A percentile compares a stretch with the other conserved stretches of the same genome.
Conservation (phyloP, 208 protist genomes). For the Leishmania arabica region DNA sequence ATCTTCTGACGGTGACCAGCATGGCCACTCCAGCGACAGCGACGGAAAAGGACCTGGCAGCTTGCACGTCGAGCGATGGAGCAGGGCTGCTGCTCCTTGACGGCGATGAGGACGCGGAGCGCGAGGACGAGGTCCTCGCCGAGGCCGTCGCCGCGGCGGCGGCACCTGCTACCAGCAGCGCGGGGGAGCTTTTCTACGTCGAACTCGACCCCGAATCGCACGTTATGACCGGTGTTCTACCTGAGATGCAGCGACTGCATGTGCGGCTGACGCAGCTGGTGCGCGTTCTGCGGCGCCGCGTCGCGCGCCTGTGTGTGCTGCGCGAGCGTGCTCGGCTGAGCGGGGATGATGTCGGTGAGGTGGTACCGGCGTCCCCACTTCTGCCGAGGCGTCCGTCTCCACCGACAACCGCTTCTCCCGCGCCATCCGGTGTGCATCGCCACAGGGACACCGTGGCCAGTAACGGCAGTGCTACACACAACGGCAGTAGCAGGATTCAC, state of each 20-base stretch:
- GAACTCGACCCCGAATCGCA: constrained; percentile 31
- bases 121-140: constrained; percentile 1
- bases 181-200: constrained; percentile 31
- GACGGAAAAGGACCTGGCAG: too few relatives aligned
- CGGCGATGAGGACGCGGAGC: background rate
- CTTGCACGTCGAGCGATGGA: background rate
- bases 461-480: background rate
- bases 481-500: background rate
- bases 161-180: constrained; percentile 4
- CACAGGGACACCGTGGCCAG: constrained; percentile 6
- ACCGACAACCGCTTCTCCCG: background rate
- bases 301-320: constrained; percentile 16
- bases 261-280: constrained; percentile 28
- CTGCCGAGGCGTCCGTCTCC: background rate
- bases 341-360: constrained; percentile 23
- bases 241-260: constrained; percentile 35
- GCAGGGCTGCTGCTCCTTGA: background rate
- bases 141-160: constrained; percentile 6
- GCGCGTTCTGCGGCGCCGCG: constrained; percentile 20
- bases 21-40: background rate
- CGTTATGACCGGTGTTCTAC: constrained; percentile 30
- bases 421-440: background rate
- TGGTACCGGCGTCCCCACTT: constrained; percentile 2
- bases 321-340: constrained; percentile 19
- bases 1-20: constrained; percentile 1